Conservation (phyloP, 495 filamentous ascomycete species). For the Tuber aestivum region DNA sequence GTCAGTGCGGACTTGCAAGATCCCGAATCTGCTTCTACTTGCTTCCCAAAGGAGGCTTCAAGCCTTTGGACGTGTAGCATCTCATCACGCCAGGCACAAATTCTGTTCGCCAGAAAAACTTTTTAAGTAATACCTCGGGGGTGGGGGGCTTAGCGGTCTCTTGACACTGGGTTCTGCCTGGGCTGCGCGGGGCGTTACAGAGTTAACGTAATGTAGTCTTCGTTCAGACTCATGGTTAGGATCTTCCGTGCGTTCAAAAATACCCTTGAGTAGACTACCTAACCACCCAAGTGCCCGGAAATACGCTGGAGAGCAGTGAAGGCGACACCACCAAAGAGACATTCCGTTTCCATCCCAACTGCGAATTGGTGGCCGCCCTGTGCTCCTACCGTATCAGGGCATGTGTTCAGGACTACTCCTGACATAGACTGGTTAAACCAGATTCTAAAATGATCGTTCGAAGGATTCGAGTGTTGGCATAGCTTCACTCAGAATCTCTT, state of each 20-base stretch:
- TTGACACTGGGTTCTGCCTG: neutral
- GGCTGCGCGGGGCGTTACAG: neutral
- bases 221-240: neutral
- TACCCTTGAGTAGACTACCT: neutral
- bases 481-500: neutral
- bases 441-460: neutral
- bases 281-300: neutral
- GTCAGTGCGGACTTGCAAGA: neutral
- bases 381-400: neutral
- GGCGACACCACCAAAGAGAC: neutral
- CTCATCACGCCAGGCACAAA: neutral
- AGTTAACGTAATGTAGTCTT: neutral
- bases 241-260: neutral
- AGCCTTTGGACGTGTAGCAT: neutral
- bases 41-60: neutral
- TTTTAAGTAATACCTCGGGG: neutral
- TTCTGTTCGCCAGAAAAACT: neutral
- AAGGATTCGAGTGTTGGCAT: neutral
- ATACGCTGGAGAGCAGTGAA: neutral
- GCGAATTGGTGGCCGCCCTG: neutral
- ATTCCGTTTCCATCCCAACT: neutral
- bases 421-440: neutral
- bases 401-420: neutral
- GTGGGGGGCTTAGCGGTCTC: neutral
- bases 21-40: neutral